Evolutionary conservation across 441 rosid species (phyloP).

Genomic region (Populus hybrid): DNA sequence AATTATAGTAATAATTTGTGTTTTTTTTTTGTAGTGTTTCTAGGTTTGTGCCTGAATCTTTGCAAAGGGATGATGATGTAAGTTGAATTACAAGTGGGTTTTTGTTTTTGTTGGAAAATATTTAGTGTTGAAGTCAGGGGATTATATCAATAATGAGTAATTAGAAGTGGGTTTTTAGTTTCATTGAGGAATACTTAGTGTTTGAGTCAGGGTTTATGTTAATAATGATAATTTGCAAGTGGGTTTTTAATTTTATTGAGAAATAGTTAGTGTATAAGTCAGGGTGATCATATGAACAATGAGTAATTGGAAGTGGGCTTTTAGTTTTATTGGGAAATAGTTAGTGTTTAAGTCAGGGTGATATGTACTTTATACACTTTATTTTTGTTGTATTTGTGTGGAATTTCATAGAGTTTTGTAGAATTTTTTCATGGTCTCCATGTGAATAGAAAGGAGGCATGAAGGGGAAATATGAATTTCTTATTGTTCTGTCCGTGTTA

Average conservation of each 20-base stretch:
- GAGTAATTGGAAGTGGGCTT: neutral
- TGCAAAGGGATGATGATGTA: conserved; percentile 82
- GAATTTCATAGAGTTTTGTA: neutral
- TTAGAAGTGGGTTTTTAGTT: neutral
- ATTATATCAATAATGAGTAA: neutral
- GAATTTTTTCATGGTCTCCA: neutral
- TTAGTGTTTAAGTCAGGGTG: neutral
- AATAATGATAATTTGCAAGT: neutral
- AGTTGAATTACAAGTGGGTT: conserved; percentile 23
- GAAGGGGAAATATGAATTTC: neutral
- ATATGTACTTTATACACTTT: neutral
- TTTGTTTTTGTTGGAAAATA: neutral
- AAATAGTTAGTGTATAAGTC: neutral
- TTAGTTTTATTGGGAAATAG: neutral
- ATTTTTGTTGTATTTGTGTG: neutral
- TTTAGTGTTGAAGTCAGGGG: neutral
- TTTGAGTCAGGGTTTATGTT: neutral
- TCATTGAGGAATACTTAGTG: neutral
- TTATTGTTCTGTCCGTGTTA: neutral
- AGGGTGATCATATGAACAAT: neutral
- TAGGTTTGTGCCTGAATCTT: conserved; percentile 63
- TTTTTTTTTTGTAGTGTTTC: conserved; percentile 10
- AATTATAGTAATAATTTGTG: neutral
- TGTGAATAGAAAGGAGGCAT: neutral
- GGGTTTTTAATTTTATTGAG: neutral